Conservation (phyloP, 2,329 filamentous ascomycete genomes). For the Fusarium nematophilum region DNA sequence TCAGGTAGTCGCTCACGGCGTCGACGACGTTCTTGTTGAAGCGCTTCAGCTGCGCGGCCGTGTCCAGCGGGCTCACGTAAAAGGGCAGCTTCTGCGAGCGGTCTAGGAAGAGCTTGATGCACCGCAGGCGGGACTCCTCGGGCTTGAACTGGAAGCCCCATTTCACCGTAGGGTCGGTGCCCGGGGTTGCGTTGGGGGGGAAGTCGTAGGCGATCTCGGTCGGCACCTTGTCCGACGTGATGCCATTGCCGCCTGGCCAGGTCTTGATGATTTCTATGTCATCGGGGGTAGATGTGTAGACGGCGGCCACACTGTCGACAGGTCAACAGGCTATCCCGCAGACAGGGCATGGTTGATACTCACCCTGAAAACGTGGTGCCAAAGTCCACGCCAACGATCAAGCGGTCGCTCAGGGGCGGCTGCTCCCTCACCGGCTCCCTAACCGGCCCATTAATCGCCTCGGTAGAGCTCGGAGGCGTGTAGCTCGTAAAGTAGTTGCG, state of each 20-base stretch:
- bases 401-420: slow-evolving; percentile 66
- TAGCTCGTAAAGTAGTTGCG: slow-evolving; percentile 67
- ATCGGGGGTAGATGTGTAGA: slow-evolving; percentile 80
- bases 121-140: slow-evolving; percentile 79
- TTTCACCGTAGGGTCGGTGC: slow-evolving; percentile 66
- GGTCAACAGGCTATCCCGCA: slow-evolving; percentile 4
- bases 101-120: slow-evolving; percentile 87
- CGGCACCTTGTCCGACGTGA: slow-evolving; percentile 89
- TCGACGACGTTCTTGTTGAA: slow-evolving; percentile 83
- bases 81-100: slow-evolving; percentile 83
- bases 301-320: slow-evolving; percentile 67
- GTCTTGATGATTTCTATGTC: slow-evolving; percentile 87
- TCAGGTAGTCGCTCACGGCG: slow-evolving; percentile 82
- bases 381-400: slow-evolving; percentile 85
- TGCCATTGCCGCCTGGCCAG: slow-evolving; percentile 86
- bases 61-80: slow-evolving; percentile 82
- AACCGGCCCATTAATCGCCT: slow-evolving; percentile 71
- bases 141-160: slow-evolving; percentile 89
- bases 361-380: slow-evolving; percentile 86
- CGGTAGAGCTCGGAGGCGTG: slow-evolving; percentile 66
- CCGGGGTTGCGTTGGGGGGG: slow-evolving; percentile 43
- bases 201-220: slow-evolving; percentile 78
- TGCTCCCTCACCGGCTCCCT: slow-evolving; percentile 66
- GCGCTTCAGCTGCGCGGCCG: slow-evolving; percentile 78
- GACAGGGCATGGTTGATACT: slow-evolving; percentile 47